phyloP scores from a whole-genome alignment of 164 flowering plant species.

The Chloranthus sessilifolius region DNA sequence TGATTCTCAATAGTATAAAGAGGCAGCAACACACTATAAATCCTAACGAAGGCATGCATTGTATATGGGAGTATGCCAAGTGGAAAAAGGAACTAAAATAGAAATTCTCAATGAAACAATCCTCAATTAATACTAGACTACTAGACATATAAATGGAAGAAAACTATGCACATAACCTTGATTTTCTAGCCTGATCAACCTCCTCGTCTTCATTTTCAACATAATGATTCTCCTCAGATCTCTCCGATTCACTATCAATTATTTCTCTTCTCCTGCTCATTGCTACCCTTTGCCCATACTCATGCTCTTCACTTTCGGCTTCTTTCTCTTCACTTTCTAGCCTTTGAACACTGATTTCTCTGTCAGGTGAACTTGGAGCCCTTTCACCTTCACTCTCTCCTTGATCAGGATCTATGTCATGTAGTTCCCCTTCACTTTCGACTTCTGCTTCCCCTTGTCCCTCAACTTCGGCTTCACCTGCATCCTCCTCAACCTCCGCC shows the following conservation, averaged over 20 bases:
- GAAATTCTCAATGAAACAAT: background rate
- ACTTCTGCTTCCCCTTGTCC: slow-evolving; percentile 81
- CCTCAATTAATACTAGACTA: too few relatives aligned
- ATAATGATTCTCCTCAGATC: slow-evolving; percentile 69
- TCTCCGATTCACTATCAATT: slow-evolving; percentile 75
- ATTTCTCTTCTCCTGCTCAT: slow-evolving; percentile 65
- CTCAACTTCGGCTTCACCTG: slow-evolving; percentile 63
- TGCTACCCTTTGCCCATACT: slow-evolving; percentile 60
- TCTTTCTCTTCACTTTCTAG: slow-evolving; percentile 73
- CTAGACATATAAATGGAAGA: background rate
- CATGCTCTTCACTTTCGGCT: slow-evolving; percentile 74
- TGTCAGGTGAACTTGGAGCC: slow-evolving; percentile 73
- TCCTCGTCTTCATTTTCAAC: slow-evolving; percentile 79
- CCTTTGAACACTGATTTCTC: slow-evolving; percentile 56
- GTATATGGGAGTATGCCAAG: too few relatives aligned
- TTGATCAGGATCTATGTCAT: slow-evolving; percentile 56
- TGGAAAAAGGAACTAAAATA: background rate
- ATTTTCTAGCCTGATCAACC: slow-evolving; percentile 67
- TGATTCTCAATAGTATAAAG: too few relatives aligned
- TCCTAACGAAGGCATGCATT: too few relatives aligned
- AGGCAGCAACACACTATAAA: too few relatives aligned
- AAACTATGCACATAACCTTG: slow-evolving; percentile 33
- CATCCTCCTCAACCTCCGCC: slow-evolving; percentile 33
- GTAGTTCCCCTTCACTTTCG: slow-evolving; percentile 75
- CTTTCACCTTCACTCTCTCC: slow-evolving; percentile 93